Conservation (phyloP, 768 basidiomycete genomes). For the Hericium alpestre region DNA sequence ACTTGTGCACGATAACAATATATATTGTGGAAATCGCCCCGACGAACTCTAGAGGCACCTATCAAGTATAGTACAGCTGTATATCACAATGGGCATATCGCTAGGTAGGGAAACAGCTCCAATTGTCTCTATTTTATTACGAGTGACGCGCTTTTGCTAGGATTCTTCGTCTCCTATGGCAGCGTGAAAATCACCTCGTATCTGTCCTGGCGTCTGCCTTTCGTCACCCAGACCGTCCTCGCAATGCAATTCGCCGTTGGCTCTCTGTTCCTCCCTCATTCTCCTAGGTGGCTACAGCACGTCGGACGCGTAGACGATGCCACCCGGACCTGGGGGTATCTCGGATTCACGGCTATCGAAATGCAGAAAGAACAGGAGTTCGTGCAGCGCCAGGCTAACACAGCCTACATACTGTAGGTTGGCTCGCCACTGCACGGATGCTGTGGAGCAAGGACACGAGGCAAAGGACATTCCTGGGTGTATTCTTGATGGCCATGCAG, state of each 20-base stretch:
- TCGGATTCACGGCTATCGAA: slow-evolving; percentile 17
- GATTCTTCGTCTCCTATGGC: slow-evolving; percentile 31
- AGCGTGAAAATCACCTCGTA: slow-evolving; percentile 19
- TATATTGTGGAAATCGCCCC: slow-evolving; percentile 34
- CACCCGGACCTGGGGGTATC: slow-evolving; percentile 15
- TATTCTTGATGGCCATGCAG: slow-evolving; percentile 35
- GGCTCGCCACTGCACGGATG: slow-evolving; percentile 10
- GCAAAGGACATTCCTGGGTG: slow-evolving; percentile 28
- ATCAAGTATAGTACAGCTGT: slow-evolving; percentile 31
- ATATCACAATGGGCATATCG: slow-evolving; percentile 33
- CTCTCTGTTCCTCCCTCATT: slow-evolving; percentile 25
- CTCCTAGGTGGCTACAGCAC: slow-evolving; percentile 30
- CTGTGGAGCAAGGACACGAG: slow-evolving; percentile 21
- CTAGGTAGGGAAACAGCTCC: slow-evolving; percentile 17
- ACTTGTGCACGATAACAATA: slow-evolving; percentile 30
- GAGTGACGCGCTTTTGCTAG: slow-evolving; percentile 5
- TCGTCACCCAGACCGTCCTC: slow-evolving; percentile 24
- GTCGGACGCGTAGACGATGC: slow-evolving; percentile 27
- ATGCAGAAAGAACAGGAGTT: slow-evolving; percentile 21
- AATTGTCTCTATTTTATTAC: slow-evolving; percentile 6
- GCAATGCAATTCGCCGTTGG: slow-evolving; percentile 21
- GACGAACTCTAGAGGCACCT: slow-evolving; percentile 28
- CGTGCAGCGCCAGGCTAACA: slow-evolving; percentile 7
- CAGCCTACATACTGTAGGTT: neutral
- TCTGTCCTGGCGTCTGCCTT: slow-evolving; percentile 29